Conservation (phyloP, 1,284 basidiomycete genomes). For the Austroboletus niveus region DNA sequence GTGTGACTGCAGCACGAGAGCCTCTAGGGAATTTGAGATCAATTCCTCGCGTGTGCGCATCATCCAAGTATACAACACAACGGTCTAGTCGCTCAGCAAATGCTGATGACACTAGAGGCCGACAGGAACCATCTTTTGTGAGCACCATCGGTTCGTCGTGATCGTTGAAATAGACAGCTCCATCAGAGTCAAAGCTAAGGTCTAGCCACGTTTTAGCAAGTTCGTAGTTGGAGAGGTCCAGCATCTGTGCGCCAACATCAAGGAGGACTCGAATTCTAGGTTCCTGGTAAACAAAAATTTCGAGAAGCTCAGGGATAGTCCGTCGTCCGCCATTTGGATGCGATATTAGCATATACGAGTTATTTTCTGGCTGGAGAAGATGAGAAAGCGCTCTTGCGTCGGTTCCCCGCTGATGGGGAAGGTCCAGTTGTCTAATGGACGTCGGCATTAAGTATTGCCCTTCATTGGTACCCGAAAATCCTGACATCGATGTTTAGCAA, state of each 20-base stretch:
- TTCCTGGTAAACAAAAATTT: neutral
- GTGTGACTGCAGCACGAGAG: neutral
- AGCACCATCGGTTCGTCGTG: neutral
- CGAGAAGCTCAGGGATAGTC: neutral
- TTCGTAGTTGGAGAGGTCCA: neutral
- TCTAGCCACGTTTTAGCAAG: neutral
- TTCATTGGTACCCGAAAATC: slow-evolving; percentile 12
- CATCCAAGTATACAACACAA: neutral
- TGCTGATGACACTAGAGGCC: neutral
- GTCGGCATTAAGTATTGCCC: slow-evolving; percentile 3
- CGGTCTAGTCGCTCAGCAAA: neutral
- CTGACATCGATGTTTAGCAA: neutral
- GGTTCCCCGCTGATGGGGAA: slow-evolving; percentile 12
- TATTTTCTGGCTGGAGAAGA: slow-evolving; percentile 16
- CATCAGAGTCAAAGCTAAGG: neutral
- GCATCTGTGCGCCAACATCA: neutral
- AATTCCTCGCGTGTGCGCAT: neutral
- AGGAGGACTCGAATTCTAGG: neutral
- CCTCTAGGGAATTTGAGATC: neutral
- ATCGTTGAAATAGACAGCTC: neutral
- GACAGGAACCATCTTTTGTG: neutral
- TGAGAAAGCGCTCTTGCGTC: slow-evolving; percentile 42
- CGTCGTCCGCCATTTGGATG: neutral
- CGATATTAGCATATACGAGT: slow-evolving; percentile 23
- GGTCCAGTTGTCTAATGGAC: slow-evolving; percentile 12